Conservation (phyloP, 345 rosid species). For the Hypericum perforatum region DNA sequence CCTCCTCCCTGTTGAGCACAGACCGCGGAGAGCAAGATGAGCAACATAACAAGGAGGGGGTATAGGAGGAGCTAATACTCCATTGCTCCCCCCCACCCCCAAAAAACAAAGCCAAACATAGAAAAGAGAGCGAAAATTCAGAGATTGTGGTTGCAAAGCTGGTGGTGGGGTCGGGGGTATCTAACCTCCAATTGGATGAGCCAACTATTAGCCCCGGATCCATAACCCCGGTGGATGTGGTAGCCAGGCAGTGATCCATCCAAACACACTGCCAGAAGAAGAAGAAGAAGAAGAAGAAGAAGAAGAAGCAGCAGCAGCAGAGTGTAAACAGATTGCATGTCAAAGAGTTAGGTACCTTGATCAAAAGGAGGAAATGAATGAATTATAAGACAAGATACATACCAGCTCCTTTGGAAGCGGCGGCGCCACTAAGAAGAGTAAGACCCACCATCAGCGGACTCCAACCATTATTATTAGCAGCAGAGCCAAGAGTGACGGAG, state of each 20-base stretch:
- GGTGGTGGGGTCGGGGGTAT: background rate
- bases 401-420: slow-evolving; percentile 89
- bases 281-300: background rate
- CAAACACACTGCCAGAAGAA: slow-evolving; percentile 15
- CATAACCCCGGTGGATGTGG: slow-evolving; percentile 44
- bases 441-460: too few relatives aligned
- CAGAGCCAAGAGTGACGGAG: too few relatives aligned
- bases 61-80: too few relatives aligned
- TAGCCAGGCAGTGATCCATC: slow-evolving; percentile 26
- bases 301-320: too few relatives aligned
- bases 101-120: background rate
- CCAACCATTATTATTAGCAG: too few relatives aligned
- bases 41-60: too few relatives aligned
- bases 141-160: background rate
- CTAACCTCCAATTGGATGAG: slow-evolving; percentile 85
- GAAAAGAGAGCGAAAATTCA: background rate
- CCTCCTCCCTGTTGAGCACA: slow-evolving; percentile 23
- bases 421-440: too few relatives aligned
- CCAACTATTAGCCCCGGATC: slow-evolving; percentile 85
- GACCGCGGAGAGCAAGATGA: too few relatives aligned
- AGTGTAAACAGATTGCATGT: too few relatives aligned
- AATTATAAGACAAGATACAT: slow-evolving; percentile 6
- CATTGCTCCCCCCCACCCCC: slow-evolving; percentile 8
- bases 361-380: background rate
- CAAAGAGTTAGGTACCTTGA: background rate